Evolutionary conservation across 768 basidiomycete species (phyloP).

Genomic region (Pulveroboletus sp.): DNA sequence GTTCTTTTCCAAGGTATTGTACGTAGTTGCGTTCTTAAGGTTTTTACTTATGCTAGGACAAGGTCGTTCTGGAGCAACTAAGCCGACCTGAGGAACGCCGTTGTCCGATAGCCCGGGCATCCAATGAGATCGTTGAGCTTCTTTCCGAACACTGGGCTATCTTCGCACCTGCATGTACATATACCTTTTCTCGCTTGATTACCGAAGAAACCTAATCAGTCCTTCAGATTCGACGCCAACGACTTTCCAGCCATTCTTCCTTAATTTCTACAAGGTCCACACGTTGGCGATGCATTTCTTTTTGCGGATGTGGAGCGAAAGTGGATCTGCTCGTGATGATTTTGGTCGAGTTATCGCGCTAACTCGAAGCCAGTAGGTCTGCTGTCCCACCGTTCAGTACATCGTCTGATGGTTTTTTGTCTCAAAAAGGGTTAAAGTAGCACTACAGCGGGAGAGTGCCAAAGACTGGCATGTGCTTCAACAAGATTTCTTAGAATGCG

Average conservation of each 20-base stretch:
- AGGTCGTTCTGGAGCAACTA: constrained; percentile 78
- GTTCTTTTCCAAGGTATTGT: constrained; percentile 62
- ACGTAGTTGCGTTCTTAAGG: neutral
- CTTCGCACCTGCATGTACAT: constrained; percentile 79
- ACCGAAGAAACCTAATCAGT: constrained; percentile 1
- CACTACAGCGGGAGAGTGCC: constrained; percentile 66
- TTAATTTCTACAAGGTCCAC: constrained; percentile 80
- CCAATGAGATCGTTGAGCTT: constrained; percentile 80
- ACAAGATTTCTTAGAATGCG: constrained; percentile 71
- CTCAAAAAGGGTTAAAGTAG: constrained; percentile 61
- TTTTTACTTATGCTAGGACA: constrained; percentile 8
- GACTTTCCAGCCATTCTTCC: constrained; percentile 81
- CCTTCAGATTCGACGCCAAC: constrained; percentile 66
- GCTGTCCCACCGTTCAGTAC: neutral
- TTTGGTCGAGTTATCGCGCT: constrained; percentile 75
- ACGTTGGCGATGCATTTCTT: constrained; percentile 80
- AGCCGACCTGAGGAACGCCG: constrained; percentile 68
- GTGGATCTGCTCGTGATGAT: constrained; percentile 70
- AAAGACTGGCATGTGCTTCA: constrained; percentile 84
- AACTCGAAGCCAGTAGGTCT: constrained; percentile 77
- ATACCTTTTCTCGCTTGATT: neutral
- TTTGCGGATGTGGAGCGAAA: constrained; percentile 90
- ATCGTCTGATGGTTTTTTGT: constrained; percentile 5
- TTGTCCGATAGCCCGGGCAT: constrained; percentile 80
- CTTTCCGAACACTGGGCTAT: constrained; percentile 83